A percentile compares a stretch with the other conserved stretches of the same genome.
phyloP scores from a whole-genome alignment of 2,329 filamentous ascomycete species.

The Phialemonium atrogriseum region DNA sequence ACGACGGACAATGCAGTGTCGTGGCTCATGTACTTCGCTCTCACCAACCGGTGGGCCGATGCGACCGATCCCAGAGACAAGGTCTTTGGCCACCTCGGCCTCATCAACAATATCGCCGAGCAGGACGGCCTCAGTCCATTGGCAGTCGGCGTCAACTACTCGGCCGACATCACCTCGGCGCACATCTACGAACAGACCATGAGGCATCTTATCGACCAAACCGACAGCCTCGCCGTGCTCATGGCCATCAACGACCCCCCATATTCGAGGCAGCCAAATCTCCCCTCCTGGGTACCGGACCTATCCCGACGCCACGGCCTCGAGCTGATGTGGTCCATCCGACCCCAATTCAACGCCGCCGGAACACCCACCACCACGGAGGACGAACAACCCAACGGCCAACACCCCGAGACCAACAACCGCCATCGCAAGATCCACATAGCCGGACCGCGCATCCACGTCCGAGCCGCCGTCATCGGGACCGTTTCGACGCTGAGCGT shows the following conservation, averaged over 20 bases:
- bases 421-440: too few species aligned
- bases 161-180: not conserved
- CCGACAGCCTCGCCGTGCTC: constrained; percentile 8
- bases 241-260: constrained; percentile 14
- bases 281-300: constrained; percentile 16
- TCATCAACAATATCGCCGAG: constrained; percentile 7
- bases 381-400: too few species aligned
- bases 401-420: too few species aligned
- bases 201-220: constrained; percentile 6
- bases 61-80: constrained; percentile 10
- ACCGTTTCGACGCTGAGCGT: too few species aligned
- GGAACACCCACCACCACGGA: too few species aligned
- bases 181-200: not conserved
- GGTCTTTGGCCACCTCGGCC: constrained; percentile 10
- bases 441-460: too few species aligned
- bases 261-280: constrained; percentile 3
- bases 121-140: constrained; percentile 1
- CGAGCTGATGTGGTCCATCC: constrained; percentile 1
- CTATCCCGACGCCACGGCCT: constrained; percentile 7
- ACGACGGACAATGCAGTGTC: constrained; percentile 1
- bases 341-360: not conserved
- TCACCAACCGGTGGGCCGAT: constrained; percentile 8
- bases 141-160: not conserved
- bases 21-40: constrained; percentile 9
- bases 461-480: too few species aligned